Evolutionary conservation across 2,329 filamentous ascomycete species (phyloP).

Genomic region (Ophiobolus disseminans): DNA sequence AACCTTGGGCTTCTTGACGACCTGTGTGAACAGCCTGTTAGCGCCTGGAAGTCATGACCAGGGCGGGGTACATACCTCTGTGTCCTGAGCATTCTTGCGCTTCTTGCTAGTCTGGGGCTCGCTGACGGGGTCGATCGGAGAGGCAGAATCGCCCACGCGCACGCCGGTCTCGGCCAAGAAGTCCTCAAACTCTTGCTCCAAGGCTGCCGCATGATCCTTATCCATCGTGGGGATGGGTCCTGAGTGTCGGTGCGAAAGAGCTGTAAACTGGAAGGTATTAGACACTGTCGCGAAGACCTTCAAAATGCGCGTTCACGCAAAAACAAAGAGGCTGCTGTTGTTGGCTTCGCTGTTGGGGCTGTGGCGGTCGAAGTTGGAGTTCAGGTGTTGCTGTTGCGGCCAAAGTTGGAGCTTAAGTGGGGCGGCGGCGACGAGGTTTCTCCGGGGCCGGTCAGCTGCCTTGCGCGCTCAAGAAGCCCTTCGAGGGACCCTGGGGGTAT

Average conservation of each 20-base stretch:
- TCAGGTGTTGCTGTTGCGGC: neutral
- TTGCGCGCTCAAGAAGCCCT: too few species aligned
- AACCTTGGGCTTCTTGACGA: conserved; percentile 40
- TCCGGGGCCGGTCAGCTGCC: conserved; percentile 11
- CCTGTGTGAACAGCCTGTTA: conserved; percentile 11
- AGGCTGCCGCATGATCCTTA: conserved; percentile 2
- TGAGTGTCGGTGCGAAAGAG: too few species aligned
- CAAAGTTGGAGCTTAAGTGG: neutral
- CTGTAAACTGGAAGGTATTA: too few species aligned
- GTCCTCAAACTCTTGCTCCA: conserved; percentile 18
- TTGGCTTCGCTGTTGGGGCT: too few species aligned
- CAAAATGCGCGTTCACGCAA: too few species aligned
- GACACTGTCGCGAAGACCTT: too few species aligned
- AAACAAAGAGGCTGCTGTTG: too few species aligned
- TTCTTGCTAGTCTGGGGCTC: conserved; percentile 35
- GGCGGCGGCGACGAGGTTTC: conserved; percentile 10
- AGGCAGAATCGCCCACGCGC: too few species aligned
- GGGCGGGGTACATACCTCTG: conserved; percentile 24
- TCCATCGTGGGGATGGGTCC: conserved; percentile 14
- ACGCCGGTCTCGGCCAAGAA: conserved; percentile 21
- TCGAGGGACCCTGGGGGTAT: too few species aligned
- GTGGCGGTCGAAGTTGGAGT: too few species aligned
- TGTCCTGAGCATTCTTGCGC: conserved; percentile 30
- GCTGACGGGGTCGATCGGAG: too few species aligned
- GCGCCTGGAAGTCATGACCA: conserved; percentile 38